Percentiles rank a stretch among this genome's conserved stretches.
Conservation (phyloP, 2,329 filamentous ascomycete genomes). For the Cordyceps tenuipes region DNA sequence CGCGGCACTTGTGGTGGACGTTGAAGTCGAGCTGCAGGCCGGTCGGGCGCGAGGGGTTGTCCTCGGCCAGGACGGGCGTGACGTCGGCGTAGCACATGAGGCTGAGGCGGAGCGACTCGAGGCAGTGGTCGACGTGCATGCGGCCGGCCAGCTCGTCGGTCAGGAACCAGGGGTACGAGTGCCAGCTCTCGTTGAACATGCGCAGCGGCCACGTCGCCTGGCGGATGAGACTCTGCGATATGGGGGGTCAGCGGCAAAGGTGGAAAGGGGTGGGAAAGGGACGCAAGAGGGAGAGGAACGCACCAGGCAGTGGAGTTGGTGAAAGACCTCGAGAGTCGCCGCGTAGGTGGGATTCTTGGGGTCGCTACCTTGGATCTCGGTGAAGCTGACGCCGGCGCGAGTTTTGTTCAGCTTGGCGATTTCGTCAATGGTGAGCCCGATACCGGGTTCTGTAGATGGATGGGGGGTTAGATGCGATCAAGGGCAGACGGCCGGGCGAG, state of each 20-base stretch:
- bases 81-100: slow-evolving; percentile 16
- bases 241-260: too few relatives aligned
- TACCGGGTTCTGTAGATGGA: neutral
- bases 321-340: slow-evolving; percentile 14
- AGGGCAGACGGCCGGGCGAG: neutral
- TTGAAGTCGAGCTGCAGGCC: slow-evolving; percentile 12
- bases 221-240: slow-evolving; percentile 13
- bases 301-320: slow-evolving; percentile 15
- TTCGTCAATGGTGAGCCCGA: neutral
- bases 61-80: slow-evolving; percentile 12
- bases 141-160: slow-evolving; percentile 12
- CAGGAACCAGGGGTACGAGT: slow-evolving; percentile 10
- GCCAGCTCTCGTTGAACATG: slow-evolving; percentile 13
- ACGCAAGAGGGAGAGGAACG: neutral
- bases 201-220: slow-evolving; percentile 10
- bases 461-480: neutral
- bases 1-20: slow-evolving; percentile 15
- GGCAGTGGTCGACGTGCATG: slow-evolving; percentile 15
- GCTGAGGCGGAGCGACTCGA: slow-evolving; percentile 14
- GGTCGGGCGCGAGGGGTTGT: neutral
- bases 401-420: slow-evolving; percentile 11
- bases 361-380: slow-evolving; percentile 7
- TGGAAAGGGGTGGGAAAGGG: neutral
- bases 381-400: neutral
- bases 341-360: slow-evolving; percentile 11